Evolutionary conservation across 345 rosid genomes (phyloP).

Genomic region (Eucalyptus pauciflora): DNA sequence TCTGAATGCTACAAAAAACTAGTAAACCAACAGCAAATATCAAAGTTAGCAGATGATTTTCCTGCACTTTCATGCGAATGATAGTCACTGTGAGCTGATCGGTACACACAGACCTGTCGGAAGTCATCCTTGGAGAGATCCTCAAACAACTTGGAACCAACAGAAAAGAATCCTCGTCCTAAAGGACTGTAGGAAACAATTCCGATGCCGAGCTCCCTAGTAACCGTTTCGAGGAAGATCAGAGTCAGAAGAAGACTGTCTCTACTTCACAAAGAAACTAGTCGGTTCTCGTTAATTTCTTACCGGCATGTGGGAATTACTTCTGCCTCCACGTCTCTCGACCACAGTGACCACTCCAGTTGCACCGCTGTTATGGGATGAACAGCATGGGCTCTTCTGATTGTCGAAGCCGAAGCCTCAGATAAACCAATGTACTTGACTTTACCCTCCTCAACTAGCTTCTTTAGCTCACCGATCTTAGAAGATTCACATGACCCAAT

Average conservation of each 20-base stretch:
- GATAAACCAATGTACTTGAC: slow-evolving; percentile 59
- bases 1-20: background rate
- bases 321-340: slow-evolving; percentile 69
- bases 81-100: background rate
- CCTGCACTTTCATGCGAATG: background rate
- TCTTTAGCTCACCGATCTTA: slow-evolving; percentile 51
- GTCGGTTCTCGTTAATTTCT: background rate
- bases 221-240: background rate
- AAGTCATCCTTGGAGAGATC: slow-evolving; percentile 23
- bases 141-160: slow-evolving; percentile 48
- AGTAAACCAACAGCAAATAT: background rate
- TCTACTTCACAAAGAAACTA: background rate
- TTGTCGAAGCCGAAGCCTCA: slow-evolving; percentile 72
- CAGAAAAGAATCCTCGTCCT: background rate
- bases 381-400: slow-evolving; percentile 70
- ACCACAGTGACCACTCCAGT: slow-evolving; percentile 78
- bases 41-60: background rate
- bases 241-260: background rate
- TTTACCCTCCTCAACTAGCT: slow-evolving; percentile 58
- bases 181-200: slow-evolving; percentile 64
- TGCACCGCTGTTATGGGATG: slow-evolving; percentile 68
- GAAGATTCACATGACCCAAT: background rate
- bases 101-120: slow-evolving; percentile 20
- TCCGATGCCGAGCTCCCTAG: slow-evolving; percentile 67
- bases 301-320: slow-evolving; percentile 29